Base-by-base conservation (phyloP, 2,329 filamentous ascomycete species). In the Colletotrichum siamense region DNA sequence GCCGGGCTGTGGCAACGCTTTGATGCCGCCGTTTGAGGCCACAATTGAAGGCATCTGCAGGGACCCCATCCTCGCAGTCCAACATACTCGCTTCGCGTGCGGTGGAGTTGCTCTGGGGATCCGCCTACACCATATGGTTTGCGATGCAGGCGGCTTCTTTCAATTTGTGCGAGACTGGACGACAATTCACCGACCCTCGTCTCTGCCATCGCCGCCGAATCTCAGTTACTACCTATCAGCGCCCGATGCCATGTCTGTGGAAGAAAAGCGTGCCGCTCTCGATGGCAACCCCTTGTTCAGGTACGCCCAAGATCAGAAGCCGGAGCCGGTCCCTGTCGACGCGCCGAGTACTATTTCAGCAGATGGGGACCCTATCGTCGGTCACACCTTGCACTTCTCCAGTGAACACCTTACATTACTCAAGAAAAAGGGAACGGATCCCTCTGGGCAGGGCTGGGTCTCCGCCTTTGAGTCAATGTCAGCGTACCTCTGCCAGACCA, bases 311-410 rank as follows among this genome's bases (percentile, higher is more conserved):
- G 18, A 44, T 44, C 39, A 3, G 39, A n/a, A 44, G 39, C 8
- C 39, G 0, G 0, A 3, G 18, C 5, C 39, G 8, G 1, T 1
- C 18, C 39, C 39, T 0, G 8, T 44, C 18, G 8, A 44, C 4
- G 39, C 16, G 36, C 16, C 36, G 8, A 39, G 36, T 39, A 15
- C 36, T 39, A 0, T 39, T 39, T 1, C 8, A 8, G 36, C 0
- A 16, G 36, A 39, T 39, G 16, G 15, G 16, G 16, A 4, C 36
- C 36, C 15, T 39, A 39, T 39, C 4, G 36, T 44, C 2, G 39
- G 39, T 1, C 18, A 44, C 18, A 44, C 18, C 5, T 12, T 44
- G 39, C 39, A 44, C 18, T 44, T 44, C 2, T 44, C 39, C 39
- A 44, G 39, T 8, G 39, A n/a, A 3, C 0, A 10, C 2, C 39